Base-by-base conservation (phyloP, 768 basidiomycete genomes). In the Mycena latifolia region DNA sequence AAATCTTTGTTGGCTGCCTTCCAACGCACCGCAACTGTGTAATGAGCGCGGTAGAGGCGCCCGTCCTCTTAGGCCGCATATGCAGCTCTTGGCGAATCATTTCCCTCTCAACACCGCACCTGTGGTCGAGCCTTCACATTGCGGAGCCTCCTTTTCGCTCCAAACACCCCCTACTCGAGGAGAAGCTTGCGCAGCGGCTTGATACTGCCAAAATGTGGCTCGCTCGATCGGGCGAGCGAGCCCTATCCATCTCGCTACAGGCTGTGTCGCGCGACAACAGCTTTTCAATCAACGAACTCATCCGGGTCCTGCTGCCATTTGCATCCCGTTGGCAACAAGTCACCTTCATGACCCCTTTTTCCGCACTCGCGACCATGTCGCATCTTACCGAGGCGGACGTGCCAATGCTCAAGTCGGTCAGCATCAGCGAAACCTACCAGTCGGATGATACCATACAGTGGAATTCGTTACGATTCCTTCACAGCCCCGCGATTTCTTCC, bases 341-440 rank as follows among this genome's bases (percentile, higher is more conserved):
- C 45, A 24, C 20, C 22, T 22, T 46, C n/a, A 18, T 20, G 5
- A 24, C 14, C 12, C 20, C 9, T 6, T 9, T 9, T 14, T 46
- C 45, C 5, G 22, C 8, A 5, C 24, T 46, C 7, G n/a, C 14
- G 11, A 25, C 45, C 2, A 9, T 20, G 41, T 10, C 41, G 41
- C 45, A 46, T 12, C 45, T 46, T 46, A 25, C n/a, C 5, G 24
- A 46, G 24, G 22, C 20, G 9, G 45, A 46, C 22, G 45, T 46
- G 45, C 45, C 45, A 20, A 46, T 46, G n/a, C 45, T 46, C n/a
- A 46, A 46, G 45, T 46, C 45, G n/a, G n/a, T 46, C 10, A 22
- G 45, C 10, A 46, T 46, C 45, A 5, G 22, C n/a, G 45, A 46
- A 20, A 46, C 7, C n/a, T 20, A 46, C 24, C 5, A 46, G 10